phyloP scores from a whole-genome alignment of 345 rosid genomes.

The Turritis glabra region DNA sequence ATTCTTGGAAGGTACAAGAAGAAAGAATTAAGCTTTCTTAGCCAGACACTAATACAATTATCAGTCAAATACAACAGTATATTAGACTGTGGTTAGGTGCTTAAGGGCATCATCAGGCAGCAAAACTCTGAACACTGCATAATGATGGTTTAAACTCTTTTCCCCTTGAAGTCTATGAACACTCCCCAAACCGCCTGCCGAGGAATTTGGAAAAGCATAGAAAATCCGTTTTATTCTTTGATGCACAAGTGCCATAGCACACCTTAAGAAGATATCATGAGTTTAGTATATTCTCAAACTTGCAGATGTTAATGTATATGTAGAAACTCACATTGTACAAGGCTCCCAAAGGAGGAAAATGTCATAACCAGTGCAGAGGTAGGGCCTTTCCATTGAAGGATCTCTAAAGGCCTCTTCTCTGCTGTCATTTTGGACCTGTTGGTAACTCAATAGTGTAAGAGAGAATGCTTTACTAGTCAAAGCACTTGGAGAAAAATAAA shows the following conservation, averaged over 20 bases:
- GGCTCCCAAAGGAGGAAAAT: conserved; percentile 85
- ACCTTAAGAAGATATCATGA: conserved; percentile 41
- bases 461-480: conserved; percentile 23
- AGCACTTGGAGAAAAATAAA: neutral
- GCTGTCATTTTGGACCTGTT: conserved; percentile 45
- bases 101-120: conserved; percentile 36
- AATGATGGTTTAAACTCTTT: conserved; percentile 90
- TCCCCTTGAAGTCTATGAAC: conserved; percentile 83
- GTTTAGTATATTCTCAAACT: neutral
- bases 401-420: conserved; percentile 35
- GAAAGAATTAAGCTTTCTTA: neutral
- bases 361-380: conserved; percentile 89
- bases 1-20: conserved; percentile 5
- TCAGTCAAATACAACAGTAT: neutral
- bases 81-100: neutral
- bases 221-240: conserved; percentile 78
- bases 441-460: conserved; percentile 14
- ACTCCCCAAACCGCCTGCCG: conserved; percentile 72
- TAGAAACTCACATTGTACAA: conserved; percentile 70
- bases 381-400: conserved; percentile 48
- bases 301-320: neutral
- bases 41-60: neutral
- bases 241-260: conserved; percentile 96
- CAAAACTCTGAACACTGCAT: conserved; percentile 81
- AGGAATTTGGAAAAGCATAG: conserved; percentile 67